phyloP scores from a whole-genome alignment of 331 rosid genomes.

The Arachis monticola region DNA sequence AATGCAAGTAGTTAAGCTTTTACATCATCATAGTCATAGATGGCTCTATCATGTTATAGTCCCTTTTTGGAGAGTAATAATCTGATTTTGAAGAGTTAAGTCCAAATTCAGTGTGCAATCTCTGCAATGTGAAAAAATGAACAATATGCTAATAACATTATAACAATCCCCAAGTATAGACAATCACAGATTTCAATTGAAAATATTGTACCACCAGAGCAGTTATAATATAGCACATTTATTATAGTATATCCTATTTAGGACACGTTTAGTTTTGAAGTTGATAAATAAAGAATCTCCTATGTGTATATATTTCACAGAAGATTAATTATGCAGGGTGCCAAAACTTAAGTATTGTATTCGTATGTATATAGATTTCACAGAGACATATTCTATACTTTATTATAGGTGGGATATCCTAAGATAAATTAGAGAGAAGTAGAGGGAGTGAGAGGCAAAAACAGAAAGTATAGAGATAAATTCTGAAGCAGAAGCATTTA shows the following conservation, averaged over 20 bases:
- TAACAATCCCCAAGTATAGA: neutral
- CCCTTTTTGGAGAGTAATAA: constrained; percentile 32
- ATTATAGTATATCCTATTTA: neutral
- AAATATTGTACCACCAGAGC: neutral
- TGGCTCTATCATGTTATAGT: constrained; percentile 31
- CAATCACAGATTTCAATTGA: neutral
- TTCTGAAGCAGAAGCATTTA: constrained; percentile 32
- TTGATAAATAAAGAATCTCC: neutral
- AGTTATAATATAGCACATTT: neutral
- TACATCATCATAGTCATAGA: neutral
- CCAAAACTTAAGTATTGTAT: neutral
- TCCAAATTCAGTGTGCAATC: constrained; percentile 2
- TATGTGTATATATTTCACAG: neutral
- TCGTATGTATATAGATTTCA: too few species aligned
- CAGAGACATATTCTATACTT: constrained; percentile 9
- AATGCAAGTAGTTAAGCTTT: constrained; percentile 28
- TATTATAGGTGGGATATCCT: constrained; percentile 39
- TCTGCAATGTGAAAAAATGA: neutral
- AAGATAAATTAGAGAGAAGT: constrained; percentile 1
- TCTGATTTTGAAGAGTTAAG: constrained; percentile 15
- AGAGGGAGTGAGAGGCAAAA: constrained; percentile 1
- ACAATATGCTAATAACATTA: constrained; percentile 20
- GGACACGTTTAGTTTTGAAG: neutral
- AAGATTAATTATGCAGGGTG: neutral
- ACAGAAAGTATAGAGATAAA: neutral